These are phyloP conservation scores for Gaeumannomyces tritici DNA, from an alignment of 2,329 filamentous ascomycete species.

Conservation along the genomic window DNA sequence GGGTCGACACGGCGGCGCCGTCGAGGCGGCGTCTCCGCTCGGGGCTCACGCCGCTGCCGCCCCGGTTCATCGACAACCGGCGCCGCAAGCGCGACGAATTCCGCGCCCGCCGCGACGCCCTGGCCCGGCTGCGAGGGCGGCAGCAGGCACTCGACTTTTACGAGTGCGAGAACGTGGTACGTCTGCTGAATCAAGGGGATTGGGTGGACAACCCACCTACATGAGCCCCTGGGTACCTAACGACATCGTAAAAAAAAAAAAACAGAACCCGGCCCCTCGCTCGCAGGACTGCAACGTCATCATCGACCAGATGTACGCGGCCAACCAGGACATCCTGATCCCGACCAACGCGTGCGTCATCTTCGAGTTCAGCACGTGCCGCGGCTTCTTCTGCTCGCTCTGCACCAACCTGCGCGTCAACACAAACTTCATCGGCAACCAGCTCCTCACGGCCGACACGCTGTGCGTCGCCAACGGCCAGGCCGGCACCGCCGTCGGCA, in stretches of 20 bases:
- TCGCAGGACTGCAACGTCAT: slow-evolving; percentile 22
- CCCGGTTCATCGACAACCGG: slow-evolving; percentile 9
- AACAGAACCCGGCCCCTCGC: slow-evolving; percentile 17
- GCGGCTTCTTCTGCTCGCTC: slow-evolving; percentile 27
- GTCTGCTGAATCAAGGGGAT: slow-evolving; percentile 2
- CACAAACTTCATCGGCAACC: slow-evolving; percentile 24
- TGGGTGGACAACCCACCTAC: no score
- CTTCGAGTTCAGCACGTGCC: slow-evolving; percentile 23
- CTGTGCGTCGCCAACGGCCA: slow-evolving; percentile 22
- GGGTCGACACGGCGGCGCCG: slow-evolving; percentile 11
- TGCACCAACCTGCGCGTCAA: slow-evolving; percentile 20
- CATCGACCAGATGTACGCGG: slow-evolving; percentile 18
- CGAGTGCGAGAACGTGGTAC: slow-evolving; percentile 22
- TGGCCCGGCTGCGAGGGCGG: slow-evolving; percentile 9
- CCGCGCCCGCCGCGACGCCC: slow-evolving; percentile 6
- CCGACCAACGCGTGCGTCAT: slow-evolving; percentile 20
- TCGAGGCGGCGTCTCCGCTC: slow-evolving; percentile 12
- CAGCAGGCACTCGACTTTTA: slow-evolving; percentile 20
- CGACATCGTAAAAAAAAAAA: not conserved
- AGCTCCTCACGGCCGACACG: slow-evolving; percentile 20
- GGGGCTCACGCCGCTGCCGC: slow-evolving; percentile 15
- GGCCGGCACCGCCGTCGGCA: slow-evolving; percentile 23
- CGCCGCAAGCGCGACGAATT: slow-evolving; percentile 9
- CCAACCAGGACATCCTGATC: slow-evolving; percentile 18
- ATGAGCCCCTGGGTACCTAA: no score